Percentiles rank a stretch among this genome's conserved stretches.
Evolutionary conservation across 2,329 filamentous ascomycete species (phyloP).

Genomic region (Fusarium xyrophilum): DNA sequence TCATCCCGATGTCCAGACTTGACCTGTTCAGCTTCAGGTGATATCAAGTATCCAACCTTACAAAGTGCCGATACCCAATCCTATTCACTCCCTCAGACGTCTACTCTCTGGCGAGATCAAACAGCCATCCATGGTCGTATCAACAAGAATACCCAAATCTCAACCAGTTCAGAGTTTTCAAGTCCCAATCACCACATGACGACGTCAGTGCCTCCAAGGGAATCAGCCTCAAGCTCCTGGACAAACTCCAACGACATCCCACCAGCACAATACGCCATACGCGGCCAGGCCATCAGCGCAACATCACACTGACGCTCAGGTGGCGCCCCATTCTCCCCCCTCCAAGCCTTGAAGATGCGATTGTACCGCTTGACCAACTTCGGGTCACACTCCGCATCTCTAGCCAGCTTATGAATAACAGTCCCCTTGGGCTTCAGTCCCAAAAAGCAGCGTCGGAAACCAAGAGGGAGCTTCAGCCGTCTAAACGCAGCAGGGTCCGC

Average conservation of each 20-base stretch:
- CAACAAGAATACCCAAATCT: background rate
- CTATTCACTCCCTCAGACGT: background rate
- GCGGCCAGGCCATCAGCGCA: background rate
- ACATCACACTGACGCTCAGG: background rate
- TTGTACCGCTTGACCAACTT: background rate
- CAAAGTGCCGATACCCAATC: background rate
- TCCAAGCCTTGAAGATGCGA: background rate
- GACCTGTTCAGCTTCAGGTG: background rate
- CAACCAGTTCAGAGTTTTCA: background rate
- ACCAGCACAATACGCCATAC: background rate
- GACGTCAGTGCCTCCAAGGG: background rate
- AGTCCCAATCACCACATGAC: fast-evolving
- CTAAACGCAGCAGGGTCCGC: fast-evolving
- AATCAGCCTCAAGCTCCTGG: background rate
- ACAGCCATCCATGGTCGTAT: background rate
- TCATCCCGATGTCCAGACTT: background rate
- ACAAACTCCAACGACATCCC: background rate
- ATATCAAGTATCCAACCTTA: background rate
- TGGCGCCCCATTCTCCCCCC: background rate
- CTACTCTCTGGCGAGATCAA: background rate
- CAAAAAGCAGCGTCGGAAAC: background rate
- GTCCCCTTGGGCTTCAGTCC: background rate
- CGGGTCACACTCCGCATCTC: background rate
- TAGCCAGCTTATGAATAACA: background rate
- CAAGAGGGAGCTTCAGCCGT: background rate